These are phyloP conservation scores for Aspergillus bombycis DNA, from an alignment of 2,329 filamentous ascomycete genomes.

Conservation along the genomic window DNA sequence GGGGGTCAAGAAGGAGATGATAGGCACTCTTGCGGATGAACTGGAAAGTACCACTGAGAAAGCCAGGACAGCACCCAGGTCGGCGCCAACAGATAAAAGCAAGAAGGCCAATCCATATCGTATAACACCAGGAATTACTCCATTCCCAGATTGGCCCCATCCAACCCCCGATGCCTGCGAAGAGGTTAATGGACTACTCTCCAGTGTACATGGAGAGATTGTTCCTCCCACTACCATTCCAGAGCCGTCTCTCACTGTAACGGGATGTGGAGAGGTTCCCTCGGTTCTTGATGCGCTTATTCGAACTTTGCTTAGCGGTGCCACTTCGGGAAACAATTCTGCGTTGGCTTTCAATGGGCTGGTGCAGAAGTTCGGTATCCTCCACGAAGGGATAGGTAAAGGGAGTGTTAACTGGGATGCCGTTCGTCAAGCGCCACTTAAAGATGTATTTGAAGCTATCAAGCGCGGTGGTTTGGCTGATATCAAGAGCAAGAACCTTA, in stretches of 20 bases:
- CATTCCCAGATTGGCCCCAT: constrained; percentile 67
- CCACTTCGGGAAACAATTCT: constrained; percentile 64
- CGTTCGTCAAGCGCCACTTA: constrained; percentile 61
- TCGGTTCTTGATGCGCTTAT: constrained; percentile 67
- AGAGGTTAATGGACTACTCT: constrained; percentile 68
- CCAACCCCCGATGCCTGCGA: constrained; percentile 72
- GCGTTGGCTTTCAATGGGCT: constrained; percentile 69
- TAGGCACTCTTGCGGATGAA: no score
- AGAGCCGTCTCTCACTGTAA: constrained; percentile 68
- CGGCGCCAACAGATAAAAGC: constrained; percentile 16
- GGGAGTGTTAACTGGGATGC: constrained; percentile 77
- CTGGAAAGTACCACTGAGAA: neutral
- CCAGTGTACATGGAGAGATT: constrained; percentile 66
- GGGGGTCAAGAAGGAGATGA: neutral
- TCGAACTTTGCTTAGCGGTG: constrained; percentile 64
- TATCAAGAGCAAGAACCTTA: constrained; percentile 73
- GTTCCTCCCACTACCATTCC: constrained; percentile 68
- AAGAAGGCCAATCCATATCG: constrained; percentile 49
- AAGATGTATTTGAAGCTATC: constrained; percentile 70
- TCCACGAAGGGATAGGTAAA: constrained; percentile 65
- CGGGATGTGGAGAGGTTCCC: constrained; percentile 71
- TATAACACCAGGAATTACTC: constrained; percentile 58
- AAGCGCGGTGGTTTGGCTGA: constrained; percentile 70
- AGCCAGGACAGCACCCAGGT: constrained; percentile 14
- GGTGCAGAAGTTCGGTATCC: constrained; percentile 64